Evolutionary conservation across 495 filamentous ascomycete species (phyloP), one percentile per base, ranked within the genome.

Genomic region (Apodospora peruviana): DNA sequence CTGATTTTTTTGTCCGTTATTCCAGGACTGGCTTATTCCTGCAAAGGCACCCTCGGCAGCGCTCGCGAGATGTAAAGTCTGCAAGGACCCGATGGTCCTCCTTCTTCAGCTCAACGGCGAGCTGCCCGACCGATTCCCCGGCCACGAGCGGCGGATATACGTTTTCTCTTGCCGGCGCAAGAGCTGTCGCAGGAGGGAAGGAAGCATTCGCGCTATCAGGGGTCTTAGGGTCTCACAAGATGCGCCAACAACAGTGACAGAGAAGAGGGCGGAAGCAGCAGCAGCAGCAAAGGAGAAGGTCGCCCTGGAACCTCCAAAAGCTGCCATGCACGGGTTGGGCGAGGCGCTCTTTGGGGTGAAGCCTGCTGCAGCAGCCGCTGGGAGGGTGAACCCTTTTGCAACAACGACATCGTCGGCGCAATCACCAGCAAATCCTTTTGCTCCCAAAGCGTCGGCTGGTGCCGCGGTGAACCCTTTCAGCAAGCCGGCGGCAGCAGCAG

Each of bases 71-170:
- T 99, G 93, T 73, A 91, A 86, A 66, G 78, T 87, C 54, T 99
- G 93, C 77, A 90, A 90, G 48, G 77, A 78, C 24, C 65, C 88
- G 35, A 90, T 96, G 84, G 76, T 82, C 0, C 75, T 96, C 3
- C 79, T 97, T 11, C 78, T 99, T 36, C 89, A 97, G 66, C 75
- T 99, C 37, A 88, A 99, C 68, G 91, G 83, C 57, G 90, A 95
- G 51, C 74, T 99, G 32, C 90, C 88, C 17, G 85, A 94, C 32
- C 74, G 79, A 29, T 95, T 94, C 61, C 86, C 87, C 17, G 81
- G 81, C 20, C 85, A 97, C 61, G 90, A 96, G 61, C 72, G 93
- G 45, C 78, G 91, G 38, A 60, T 97, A 34, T 96, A 96, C 58
- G 70, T 97, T 10, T 90, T 90, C 59, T 75, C 76, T 35, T 99